phyloP scores from a whole-genome alignment of 257 asterid species.

The Solanum appendiculatum region DNA sequence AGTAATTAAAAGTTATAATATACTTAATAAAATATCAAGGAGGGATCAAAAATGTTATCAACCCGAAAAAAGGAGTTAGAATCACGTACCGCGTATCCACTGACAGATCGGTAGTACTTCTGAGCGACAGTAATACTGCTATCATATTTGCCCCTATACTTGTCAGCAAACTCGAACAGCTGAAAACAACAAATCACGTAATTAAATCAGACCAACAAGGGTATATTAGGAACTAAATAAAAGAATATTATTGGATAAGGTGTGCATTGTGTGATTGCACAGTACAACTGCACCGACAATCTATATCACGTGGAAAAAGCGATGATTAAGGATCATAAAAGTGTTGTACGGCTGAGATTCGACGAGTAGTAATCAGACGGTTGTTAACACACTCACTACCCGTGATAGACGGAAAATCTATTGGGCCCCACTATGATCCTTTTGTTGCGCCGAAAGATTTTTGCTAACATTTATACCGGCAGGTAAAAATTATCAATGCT shows the following conservation, averaged over 20 bases:
- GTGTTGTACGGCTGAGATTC: slow-evolving; percentile 28
- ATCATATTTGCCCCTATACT: slow-evolving; percentile 95
- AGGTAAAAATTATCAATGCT: not conserved
- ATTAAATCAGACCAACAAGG: not conserved
- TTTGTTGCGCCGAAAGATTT: slow-evolving; percentile 39
- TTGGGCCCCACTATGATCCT: slow-evolving; percentile 19
- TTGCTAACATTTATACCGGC: slow-evolving; percentile 4
- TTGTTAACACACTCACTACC: slow-evolving; percentile 9
- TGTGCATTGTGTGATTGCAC: not conserved
- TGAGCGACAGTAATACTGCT: slow-evolving; percentile 78
- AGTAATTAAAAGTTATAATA: not conserved
- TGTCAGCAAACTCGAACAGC: slow-evolving; percentile 92
- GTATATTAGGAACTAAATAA: not conserved
- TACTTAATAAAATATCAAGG: not conserved
- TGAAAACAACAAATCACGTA: slow-evolving; percentile 17
- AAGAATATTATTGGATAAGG: not conserved
- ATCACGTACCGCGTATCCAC: slow-evolving; percentile 88
- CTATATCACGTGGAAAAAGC: slow-evolving; percentile 25
- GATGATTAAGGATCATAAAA: not conserved
- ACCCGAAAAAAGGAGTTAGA: not conserved
- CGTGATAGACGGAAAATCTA: slow-evolving; percentile 31
- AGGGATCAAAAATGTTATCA: not conserved
- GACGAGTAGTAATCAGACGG: slow-evolving; percentile 1
- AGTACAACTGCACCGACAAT: slow-evolving; percentile 20
- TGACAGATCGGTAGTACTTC: slow-evolving; percentile 89